phyloP scores from a whole-genome alignment of 116 monocot species.

The Papilionanthe hybrid region DNA sequence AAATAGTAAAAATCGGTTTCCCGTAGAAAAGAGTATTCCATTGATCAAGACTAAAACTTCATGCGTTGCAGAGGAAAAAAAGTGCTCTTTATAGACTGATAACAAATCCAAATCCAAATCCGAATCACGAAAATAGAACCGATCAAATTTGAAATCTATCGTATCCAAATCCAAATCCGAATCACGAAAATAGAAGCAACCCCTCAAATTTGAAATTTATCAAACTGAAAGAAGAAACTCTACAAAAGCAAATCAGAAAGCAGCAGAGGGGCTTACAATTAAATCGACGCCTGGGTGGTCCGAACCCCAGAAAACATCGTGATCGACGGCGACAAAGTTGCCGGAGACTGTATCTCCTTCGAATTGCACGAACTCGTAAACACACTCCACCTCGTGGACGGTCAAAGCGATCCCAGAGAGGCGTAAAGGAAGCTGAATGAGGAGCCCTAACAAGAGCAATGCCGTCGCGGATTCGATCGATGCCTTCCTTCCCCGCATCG shows the following conservation, averaged over 20 bases:
- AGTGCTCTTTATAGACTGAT: background rate
- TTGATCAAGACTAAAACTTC: background rate
- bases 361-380: conserved; percentile 47
- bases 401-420: conserved; percentile 40
- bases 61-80: background rate
- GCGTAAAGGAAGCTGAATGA: conserved; percentile 13
- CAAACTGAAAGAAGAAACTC: background rate
- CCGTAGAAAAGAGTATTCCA: background rate
- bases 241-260: background rate
- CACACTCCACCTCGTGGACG: conserved; percentile 52
- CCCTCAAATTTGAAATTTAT: background rate
- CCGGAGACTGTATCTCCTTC: conserved; percentile 48
- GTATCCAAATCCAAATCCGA: background rate
- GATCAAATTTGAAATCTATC: background rate
- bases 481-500: conserved; percentile 15
- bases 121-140: background rate
- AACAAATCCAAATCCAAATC: background rate
- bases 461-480: background rate
- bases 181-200: background rate
- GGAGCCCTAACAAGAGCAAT: conserved; percentile 20
- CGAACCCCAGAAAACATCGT: conserved; percentile 51
- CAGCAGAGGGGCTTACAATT: conserved; percentile 17
- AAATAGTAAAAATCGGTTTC: background rate
- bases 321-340: conserved; percentile 57
- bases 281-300: conserved; percentile 56